Percentiles rank a stretch among this genome's conserved stretches.
Evolutionary conservation across 805 yeast genomes (phyloP).

Genomic region (Wickerhamomyces silvicola): DNA sequence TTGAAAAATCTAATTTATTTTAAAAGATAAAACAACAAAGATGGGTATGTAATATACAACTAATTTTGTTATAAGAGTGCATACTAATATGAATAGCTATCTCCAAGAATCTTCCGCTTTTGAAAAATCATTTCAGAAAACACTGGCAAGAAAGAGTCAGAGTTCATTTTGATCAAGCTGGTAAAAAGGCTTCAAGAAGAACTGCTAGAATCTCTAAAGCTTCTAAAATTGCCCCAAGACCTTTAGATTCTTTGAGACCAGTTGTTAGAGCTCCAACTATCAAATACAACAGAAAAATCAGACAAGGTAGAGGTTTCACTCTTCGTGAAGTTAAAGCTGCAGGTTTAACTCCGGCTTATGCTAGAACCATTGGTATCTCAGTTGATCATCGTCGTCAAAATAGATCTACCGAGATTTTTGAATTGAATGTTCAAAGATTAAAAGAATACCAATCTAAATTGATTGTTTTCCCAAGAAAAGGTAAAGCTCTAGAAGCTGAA

Average conservation of each 20-base stretch:
- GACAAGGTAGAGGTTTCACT: conserved; percentile 99
- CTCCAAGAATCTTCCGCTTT: conserved; percentile 97
- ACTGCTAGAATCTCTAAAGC: conserved; percentile 89
- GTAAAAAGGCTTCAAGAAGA: conserved; percentile 97
- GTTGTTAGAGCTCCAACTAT: conserved; percentile 98
- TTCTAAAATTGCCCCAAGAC: conserved; percentile 95
- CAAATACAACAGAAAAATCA: conserved; percentile 98
- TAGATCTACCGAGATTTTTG: conserved; percentile 94
- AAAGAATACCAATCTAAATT: conserved; percentile 93
- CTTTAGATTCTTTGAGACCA: conserved; percentile 94
- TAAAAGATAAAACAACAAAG: too few relatives aligned
- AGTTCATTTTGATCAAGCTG: conserved; percentile 99
- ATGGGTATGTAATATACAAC: too few relatives aligned
- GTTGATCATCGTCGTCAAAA: conserved; percentile 99
- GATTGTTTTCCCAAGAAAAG: conserved; percentile 92
- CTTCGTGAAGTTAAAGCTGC: conserved; percentile 97
- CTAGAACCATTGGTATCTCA: conserved; percentile 97
- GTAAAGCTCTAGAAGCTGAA: conserved; percentile 70
- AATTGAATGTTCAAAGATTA: conserved; percentile 92
- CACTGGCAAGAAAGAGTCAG: conserved; percentile 99
- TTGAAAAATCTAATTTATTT: background rate
- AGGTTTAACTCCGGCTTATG: conserved; percentile 88
- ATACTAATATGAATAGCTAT: conserved; percentile 60
- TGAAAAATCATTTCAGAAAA: conserved; percentile 99
- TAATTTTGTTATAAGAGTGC: too few relatives aligned